Evolutionary conservation across 2,329 filamentous ascomycete species (phyloP).

Genomic region (Sclerotinia spermophila): DNA sequence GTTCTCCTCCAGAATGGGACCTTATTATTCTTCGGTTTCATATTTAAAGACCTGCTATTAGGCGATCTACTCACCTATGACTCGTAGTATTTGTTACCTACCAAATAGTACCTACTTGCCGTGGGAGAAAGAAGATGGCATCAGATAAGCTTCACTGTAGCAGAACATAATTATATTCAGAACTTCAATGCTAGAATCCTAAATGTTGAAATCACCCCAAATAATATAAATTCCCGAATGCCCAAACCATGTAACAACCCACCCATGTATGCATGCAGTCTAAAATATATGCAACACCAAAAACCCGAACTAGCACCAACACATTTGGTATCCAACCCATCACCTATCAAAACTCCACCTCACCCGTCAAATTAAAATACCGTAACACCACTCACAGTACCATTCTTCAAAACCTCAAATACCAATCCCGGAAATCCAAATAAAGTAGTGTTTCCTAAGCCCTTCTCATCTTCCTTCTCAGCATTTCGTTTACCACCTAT

Average conservation of each 20-base stretch:
- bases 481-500: constrained; percentile 42
- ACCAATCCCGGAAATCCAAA: constrained; percentile 92
- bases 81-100: neutral
- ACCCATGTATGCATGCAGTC: neutral
- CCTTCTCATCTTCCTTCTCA: constrained; percentile 49
- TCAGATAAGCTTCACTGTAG: neutral
- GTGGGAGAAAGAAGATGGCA: neutral
- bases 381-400: constrained; percentile 82
- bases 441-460: constrained; percentile 72
- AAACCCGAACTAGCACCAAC: neutral
- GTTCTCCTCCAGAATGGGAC: neutral
- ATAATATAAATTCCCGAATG: neutral
- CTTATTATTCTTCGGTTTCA: neutral
- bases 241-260: neutral
- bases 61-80: neutral
- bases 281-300: neutral
- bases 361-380: constrained; percentile 57
- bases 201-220: constrained; percentile 3
- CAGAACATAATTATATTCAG: neutral
- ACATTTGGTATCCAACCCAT: neutral
- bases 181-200: neutral
- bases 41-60: neutral
- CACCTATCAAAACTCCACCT: constrained; percentile 13
- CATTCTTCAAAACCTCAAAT: constrained; percentile 94
- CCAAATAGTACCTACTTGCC: too few relatives aligned